Base-by-base conservation (phyloP, 768 basidiomycete genomes). In the Hysterangium stoloniferum region DNA sequence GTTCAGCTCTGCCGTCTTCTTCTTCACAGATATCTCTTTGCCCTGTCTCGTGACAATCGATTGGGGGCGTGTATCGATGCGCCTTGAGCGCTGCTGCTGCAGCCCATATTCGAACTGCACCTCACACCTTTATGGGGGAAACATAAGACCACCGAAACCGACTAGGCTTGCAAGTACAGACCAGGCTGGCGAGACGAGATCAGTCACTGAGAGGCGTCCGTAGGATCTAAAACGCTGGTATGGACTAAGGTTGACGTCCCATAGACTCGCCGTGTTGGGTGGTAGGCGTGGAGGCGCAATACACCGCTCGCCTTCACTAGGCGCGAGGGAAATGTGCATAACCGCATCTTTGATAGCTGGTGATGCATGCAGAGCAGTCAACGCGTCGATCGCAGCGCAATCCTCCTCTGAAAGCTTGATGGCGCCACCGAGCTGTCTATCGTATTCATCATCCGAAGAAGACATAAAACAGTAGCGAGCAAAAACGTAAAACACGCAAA, bases 21-120 rank as follows among this genome's bases (percentile, higher is more conserved):
- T 65, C 40, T 72, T 67, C 1, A 82, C 79, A 5, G 59, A 59
- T 44, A 90, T 86, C 19, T 67, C 66, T 53, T 82, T 84, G 13
- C 86, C 86, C 22, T 66, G 62, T 12, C 68, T 68, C 20, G 82
- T 76, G 3, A 64, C 62, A 55, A 89, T 87, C 1, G 76, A 67
- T 9, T 64, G 52, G 0, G 84, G 85, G 17, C 86, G 74, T 8
- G 64, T 52, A 17, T 66, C 65, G 0, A 84, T 55, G 15, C 73
- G 77, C 37, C 63, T 70, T 37, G 70, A 65, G 19, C 84, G 71
- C 52, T 66, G 68, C 53, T 83, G 81, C 27, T 77, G 76, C 34
- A 88, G 68, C 2, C 84, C 77, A 59, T 89, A 89, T 56, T 89
- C 84, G 61, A 77, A 80, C 61, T 87, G 84, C 5, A 86, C 74